Evolutionary conservation across 495 filamentous ascomycete genomes (phyloP).

Genomic region (Hyphodiscus hymeniophilus): DNA sequence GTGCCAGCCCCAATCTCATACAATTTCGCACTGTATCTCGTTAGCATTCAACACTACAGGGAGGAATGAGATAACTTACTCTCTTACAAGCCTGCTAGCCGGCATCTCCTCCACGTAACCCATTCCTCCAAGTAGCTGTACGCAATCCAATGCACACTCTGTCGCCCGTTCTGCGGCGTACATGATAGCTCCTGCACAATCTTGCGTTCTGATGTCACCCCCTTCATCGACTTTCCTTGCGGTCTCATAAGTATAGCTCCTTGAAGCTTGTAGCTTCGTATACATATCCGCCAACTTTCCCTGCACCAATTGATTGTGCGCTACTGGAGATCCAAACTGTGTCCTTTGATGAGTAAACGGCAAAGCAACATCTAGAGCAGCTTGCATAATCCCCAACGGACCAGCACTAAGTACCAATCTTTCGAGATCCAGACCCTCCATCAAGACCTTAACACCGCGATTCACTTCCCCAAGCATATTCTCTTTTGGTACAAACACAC

Average conservation of each 20-base stretch:
- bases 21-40: conserved; percentile 42
- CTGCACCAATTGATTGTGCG: conserved; percentile 89
- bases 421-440: conserved; percentile 95
- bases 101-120: conserved; percentile 95
- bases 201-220: conserved; percentile 68
- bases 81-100: conserved; percentile 74
- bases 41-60: not conserved
- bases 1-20: conserved; percentile 98
- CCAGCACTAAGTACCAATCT: conserved; percentile 87
- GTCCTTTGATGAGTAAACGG: conserved; percentile 85
- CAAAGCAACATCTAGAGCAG: conserved; percentile 75
- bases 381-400: conserved; percentile 88
- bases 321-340: conserved; percentile 84
- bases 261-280: conserved; percentile 76
- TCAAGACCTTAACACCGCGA: conserved; percentile 79
- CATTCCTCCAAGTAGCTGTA: conserved; percentile 91
- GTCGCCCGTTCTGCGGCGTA: conserved; percentile 93
- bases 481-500: conserved; percentile 79
- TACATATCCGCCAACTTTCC: conserved; percentile 96
- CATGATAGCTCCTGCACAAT: conserved; percentile 90
- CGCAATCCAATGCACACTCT: conserved; percentile 80
- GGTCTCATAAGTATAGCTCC: conserved; percentile 71
- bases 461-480: conserved; percentile 77
- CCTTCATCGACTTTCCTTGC: conserved; percentile 68
- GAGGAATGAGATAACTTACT: conserved; percentile 34